These are phyloP conservation scores for Hymenoscyphus repandus DNA, from an alignment of 2,329 filamentous ascomycete species.

Conservation along the genomic window DNA sequence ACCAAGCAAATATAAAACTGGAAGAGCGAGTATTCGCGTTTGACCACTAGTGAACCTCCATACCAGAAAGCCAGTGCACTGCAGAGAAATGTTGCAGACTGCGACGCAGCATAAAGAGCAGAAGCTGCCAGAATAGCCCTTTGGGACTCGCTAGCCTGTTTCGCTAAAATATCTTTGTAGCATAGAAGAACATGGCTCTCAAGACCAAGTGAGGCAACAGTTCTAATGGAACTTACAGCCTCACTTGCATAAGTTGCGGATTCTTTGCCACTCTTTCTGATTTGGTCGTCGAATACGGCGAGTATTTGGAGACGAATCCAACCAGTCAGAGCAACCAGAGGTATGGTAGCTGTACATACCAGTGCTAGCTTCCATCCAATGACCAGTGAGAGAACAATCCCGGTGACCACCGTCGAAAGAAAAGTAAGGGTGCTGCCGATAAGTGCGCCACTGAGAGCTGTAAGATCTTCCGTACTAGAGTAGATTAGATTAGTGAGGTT, in stretches of 20 bases:
- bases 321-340: conserved; percentile 35
- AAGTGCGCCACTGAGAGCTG: conserved; percentile 77
- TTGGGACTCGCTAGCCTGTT: conserved; percentile 13
- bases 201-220: conserved; percentile 39
- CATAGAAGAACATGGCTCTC: conserved; percentile 33
- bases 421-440: conserved; percentile 80
- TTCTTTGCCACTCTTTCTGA: conserved; percentile 32
- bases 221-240: conserved; percentile 40
- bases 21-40: conserved; percentile 33
- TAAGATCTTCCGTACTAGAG: conserved; percentile 66
- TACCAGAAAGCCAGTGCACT: conserved; percentile 35
- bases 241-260: conserved; percentile 44
- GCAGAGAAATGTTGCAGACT: conserved; percentile 28
- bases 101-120: conserved; percentile 21
- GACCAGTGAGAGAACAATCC: conserved; percentile 35
- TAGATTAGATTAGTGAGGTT: conserved; percentile 81
- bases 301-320: conserved; percentile 40
- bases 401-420: conserved; percentile 61
- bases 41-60: conserved; percentile 35
- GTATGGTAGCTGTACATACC: conserved; percentile 14
- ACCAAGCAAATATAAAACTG: conserved; percentile 49
- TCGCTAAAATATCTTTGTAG: conserved; percentile 31
- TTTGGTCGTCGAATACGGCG: conserved; percentile 35
- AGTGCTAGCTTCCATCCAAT: conserved; percentile 38
- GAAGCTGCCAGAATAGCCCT: conserved; percentile 20